Evolutionary conservation across 2,329 filamentous ascomycete species (phyloP), one percentile per base, ranked within the genome.

Genomic region (Falciphora oryzae): DNA sequence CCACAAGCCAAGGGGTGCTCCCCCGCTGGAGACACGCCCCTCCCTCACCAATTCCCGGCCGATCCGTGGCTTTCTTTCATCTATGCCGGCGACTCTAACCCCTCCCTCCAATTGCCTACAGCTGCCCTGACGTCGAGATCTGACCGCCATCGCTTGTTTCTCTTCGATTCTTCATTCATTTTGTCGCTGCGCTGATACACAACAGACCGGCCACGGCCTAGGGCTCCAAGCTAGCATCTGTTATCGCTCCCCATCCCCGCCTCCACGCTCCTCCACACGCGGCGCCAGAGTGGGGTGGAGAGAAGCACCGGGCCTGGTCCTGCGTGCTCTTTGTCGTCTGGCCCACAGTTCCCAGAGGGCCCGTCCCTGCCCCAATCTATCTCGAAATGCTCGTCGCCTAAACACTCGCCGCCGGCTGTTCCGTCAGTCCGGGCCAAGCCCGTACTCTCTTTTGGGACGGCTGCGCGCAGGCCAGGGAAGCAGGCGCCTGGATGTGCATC

Each of bases 371-470:
- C 18, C n/a, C 22, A 11, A 53, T n/a, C n/a, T 10, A 25, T n/a
- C 7, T 35, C 25, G 29, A 8, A n/a, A 29, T 38, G 14, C 35
- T 60, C 28, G 18, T 35, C 13, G 28, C 22, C 58, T 50, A 44
- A 44, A n/a, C 44, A 50, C 44, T 53, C 44, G 8, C 44, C n/a
- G 44, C 44, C 44, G 44, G 22, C 44, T 53, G 44, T 25, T 53
- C 44, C 44, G 44, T 25, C 44, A n/a, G 44, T 8, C 44, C 44
- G 22, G 58, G 22, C 58, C 29, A 32, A 29, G 29, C 58, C 18
- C 58, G 31, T 18, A 35, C 58, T 60, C 58, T 60, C 14, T 32
- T n/a, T 60, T 28, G 61, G 53, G 61, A 16, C 61, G 61, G 53
- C 61, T 53, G 44, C 61, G 38, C 38, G 61, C 14, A 63, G 27